Evolutionary conservation across 192 early-diverging fungal species (phyloP), one percentile per base, ranked within the genome.

Genomic region (Backusella psychrophila): DNA sequence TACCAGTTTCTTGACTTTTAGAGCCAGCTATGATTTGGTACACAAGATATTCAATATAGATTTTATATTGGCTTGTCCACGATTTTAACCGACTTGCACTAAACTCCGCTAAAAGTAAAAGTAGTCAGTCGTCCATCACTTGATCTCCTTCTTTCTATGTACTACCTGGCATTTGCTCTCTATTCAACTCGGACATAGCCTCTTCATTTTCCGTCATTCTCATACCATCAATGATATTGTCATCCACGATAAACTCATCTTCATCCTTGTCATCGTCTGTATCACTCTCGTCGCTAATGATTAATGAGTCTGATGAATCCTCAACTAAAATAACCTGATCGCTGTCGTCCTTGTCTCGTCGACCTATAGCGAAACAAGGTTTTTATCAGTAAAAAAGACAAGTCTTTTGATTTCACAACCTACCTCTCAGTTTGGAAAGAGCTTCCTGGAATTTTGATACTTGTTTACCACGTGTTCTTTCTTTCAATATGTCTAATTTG

Each of bases 211-310:
- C 69, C 41, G 69, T 71, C 38, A 31, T 46, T 71, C 36, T 71
- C 69, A 44, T 42, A 71, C 69, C 69, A 71, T 71, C 69, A 71
- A 71, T 71, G 35, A 71, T 71, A 33, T 71, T 41, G 15, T 71
- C 69, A 38, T 31, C 69, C 19, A 71, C 69, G 17, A 71, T 4
- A 29, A 71, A 71, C 2, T 46, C n/a, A 5, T 71, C 69, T 17
- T 71, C 53, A 23, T 26, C 23, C 8, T 71, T 39, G 17, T 6
- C 26, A 15, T 41, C 36, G 9, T 71, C 39, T n/a, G 36, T 11
- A 21, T 42, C 38, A n/a, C 36, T 38, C 14, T 42, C 23, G 14
- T 71, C 69, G 14, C 46, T 41, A 31, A 2, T 11, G 7, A 4
- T 26, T 26, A 3, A 26, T 23, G 23, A 12, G 2, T 23, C 53